Base-by-base conservation (phyloP, 179 eudicot species). In the Pouteria campechiana region DNA sequence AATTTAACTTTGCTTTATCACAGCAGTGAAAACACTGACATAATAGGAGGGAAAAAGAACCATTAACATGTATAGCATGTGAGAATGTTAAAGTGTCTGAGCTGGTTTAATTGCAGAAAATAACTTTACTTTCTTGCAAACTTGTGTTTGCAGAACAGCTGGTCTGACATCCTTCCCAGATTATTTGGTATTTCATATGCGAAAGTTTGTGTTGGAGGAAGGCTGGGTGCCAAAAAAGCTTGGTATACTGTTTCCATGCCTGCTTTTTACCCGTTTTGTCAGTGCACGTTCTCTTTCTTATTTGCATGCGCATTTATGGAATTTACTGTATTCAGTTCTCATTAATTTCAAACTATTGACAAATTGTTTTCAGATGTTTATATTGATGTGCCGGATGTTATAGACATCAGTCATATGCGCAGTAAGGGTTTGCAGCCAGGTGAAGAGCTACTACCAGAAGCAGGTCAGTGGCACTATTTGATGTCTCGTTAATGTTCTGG, bases 181-280 rank as follows among this genome's bases (percentile, higher is more conserved):
- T 69, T 90, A 79, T 75, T 63, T 90, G 73, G 98, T 90, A 38
- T 63, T 90, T 71, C 98, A 90, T 73, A 90, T 90, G 98, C 63
- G 92, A 32, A 90, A 90, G 57, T 90, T 90, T 73, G 83, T 90
- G 29, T 61, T 86, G 94, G 98, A 90, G 53, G 94, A 57, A 51
- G 98, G 98, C 55, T 90, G 98, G 98, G 98, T 90, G 48, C 98
- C 98, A 24, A 90, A 79, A 60, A 90, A 90, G 61, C 83, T 90
- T 43, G 98, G 98, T 90, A 74, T 33, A 41, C 3, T 27, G 30
- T 15, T 55, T 30, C 44, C 8, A 6, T 28, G 1, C 31, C n/a
- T n/a, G n/a, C n/a, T n/a, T n/a, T n/a, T n/a, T n/a, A n/a, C n/a
- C n/a, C n/a, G n/a, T n/a, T n/a, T n/a, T n/a, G n/a, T n/a, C n/a